Evolutionary conservation across 176 grass and related monocot genomes (phyloP).

Genomic region (Saccharum spontaneum): DNA sequence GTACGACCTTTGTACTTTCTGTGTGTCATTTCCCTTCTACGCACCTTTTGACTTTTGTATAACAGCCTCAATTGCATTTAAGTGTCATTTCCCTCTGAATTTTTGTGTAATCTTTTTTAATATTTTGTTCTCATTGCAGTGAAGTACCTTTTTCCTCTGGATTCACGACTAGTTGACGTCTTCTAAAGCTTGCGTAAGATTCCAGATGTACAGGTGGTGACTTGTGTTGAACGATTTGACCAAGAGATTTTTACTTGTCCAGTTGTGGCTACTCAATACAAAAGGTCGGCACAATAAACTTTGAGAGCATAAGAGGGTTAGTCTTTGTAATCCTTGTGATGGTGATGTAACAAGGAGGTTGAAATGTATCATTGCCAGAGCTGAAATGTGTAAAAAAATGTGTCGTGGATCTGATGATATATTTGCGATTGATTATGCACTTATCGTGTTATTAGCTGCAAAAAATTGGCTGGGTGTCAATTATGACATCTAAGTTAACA

Average conservation of each 20-base stretch:
- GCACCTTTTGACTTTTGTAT: not conserved
- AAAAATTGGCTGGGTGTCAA: not conserved
- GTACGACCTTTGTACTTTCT: not conserved
- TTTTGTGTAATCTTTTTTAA: not conserved
- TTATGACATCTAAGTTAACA: not conserved
- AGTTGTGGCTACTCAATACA: conserved; percentile 37
- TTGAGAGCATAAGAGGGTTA: conserved; percentile 21
- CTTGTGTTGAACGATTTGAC: conserved; percentile 47
- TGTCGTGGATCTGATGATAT: conserved; percentile 9
- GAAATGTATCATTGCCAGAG: conserved; percentile 4
- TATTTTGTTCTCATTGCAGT: conserved; percentile 33
- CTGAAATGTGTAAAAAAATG: conserved; percentile 6
- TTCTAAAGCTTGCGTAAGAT: conserved; percentile 30
- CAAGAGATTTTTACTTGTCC: conserved; percentile 27
- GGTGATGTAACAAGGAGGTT: conserved; percentile 24
- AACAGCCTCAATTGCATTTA: not conserved
- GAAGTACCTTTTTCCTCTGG: conserved; percentile 42
- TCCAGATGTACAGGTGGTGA: conserved; percentile 51
- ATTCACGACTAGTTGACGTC: conserved; percentile 31
- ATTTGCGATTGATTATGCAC: not conserved
- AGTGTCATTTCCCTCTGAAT: not conserved
- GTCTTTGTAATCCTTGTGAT: conserved; percentile 19
- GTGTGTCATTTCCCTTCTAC: no score
- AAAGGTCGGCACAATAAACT: conserved; percentile 42
- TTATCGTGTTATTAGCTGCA: not conserved